Base-by-base conservation (phyloP, 257 asterid genomes). In the Vinca minor region DNA sequence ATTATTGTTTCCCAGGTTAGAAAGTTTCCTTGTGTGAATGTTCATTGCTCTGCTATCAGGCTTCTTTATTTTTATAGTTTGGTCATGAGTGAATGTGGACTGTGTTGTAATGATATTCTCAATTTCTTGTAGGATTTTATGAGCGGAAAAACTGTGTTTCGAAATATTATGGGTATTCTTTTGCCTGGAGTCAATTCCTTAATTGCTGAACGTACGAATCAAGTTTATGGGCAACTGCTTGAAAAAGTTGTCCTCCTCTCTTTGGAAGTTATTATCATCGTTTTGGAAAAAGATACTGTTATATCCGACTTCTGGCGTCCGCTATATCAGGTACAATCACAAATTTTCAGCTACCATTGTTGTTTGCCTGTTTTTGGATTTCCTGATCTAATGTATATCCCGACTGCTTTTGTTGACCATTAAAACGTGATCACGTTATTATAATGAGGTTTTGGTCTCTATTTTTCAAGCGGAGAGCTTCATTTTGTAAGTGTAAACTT, bases 251-350 rank as follows among this genome's bases (percentile, higher is more conserved):
- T 92, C 66, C 84, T 78, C 76, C 93, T 89, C 31, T 85, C 94
- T 41, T 64, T 92, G 81, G 97, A 92, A 82, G 81, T 92, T 64
- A 75, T 87, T 56, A 54, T 85, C 76, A 97, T 92, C 31, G 84
- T 84, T 68, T 67, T 89, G 86, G 97, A 92, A 79, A 89, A 87
- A 74, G 97, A 92, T 77, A 66, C 73, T 29, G 18, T 54, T 73
- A 88, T 87, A 78, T 78, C 90, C 42, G 96, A 92, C 56, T 83
- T 76, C 78, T 92, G 96, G 97, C 86, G 96, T 62, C 98, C 95
- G 46, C 70, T 87, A 28, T 92, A 84, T 74, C 96, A 87, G 97
- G 97, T 89, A 77, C 34, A 55, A 20, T 54, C 59, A 20, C 47
- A 48, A 46, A 32, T 45, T 38, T 68, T 65, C 54, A 48, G 48